Evolutionary conservation across 768 basidiomycete species (phyloP).

Genomic region (Rhodotorula diobovata): DNA sequence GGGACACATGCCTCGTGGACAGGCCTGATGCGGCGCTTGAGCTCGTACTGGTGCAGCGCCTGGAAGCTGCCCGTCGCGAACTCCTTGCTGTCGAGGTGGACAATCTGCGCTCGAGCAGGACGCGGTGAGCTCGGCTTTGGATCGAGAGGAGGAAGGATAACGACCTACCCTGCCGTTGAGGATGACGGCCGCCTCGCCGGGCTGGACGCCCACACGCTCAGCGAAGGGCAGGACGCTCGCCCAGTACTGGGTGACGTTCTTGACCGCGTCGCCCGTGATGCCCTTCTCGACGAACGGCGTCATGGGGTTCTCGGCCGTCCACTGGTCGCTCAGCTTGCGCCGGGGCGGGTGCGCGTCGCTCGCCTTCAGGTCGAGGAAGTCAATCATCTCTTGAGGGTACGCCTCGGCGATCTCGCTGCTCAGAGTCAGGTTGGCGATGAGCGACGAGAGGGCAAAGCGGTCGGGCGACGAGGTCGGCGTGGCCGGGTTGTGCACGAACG

Average conservation of each 20-base stretch:
- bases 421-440: slow-evolving; percentile 55
- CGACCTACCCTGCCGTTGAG: slow-evolving; percentile 76
- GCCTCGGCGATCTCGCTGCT: slow-evolving; percentile 50
- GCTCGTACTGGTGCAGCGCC: slow-evolving; percentile 68
- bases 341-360: slow-evolving; percentile 11
- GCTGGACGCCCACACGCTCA: neutral
- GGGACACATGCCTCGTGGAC: slow-evolving; percentile 60
- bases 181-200: slow-evolving; percentile 60
- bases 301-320: slow-evolving; percentile 29
- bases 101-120: neutral
- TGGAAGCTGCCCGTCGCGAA: slow-evolving; percentile 52
- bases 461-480: neutral
- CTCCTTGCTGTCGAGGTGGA: slow-evolving; percentile 60
- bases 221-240: neutral
- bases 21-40: slow-evolving; percentile 63
- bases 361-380: slow-evolving; percentile 19
- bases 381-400: slow-evolving; percentile 26
- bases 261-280: slow-evolving; percentile 9
- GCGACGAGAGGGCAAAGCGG: slow-evolving; percentile 41
- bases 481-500: slow-evolving; percentile 67
- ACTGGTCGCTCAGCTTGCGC: slow-evolving; percentile 19
- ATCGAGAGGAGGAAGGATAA: neutral
- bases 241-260: slow-evolving; percentile 2
- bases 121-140: neutral
- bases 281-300: slow-evolving; percentile 32